phyloP scores from a whole-genome alignment of 768 basidiomycete genomes.

The Russula lepida region DNA sequence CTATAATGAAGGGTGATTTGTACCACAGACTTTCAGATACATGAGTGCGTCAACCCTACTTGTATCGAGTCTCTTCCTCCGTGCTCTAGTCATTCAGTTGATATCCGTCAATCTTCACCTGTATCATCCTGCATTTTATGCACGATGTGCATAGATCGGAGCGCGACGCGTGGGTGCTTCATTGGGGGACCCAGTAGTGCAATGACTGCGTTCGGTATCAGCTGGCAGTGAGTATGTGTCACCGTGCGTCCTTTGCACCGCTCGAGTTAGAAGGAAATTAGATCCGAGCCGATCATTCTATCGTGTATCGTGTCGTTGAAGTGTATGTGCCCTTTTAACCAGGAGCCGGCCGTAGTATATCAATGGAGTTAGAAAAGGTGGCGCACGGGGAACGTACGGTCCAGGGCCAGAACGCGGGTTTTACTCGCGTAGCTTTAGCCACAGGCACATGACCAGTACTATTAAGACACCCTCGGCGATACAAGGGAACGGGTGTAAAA shows the following conservation, averaged over 20 bases:
- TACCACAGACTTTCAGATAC: too few species aligned
- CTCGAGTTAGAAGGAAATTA: conserved; percentile 21
- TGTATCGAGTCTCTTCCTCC: not conserved
- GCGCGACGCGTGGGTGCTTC: conserved; percentile 34
- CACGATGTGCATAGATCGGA: conserved; percentile 35
- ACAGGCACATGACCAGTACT: not conserved
- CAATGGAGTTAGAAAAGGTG: not conserved
- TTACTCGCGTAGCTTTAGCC: not conserved
- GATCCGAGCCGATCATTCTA: conserved; percentile 65
- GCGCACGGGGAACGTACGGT: not conserved
- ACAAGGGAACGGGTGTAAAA: not conserved
- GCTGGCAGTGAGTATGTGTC: conserved; percentile 54
- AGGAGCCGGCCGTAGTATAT: not conserved
- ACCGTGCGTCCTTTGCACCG: conserved; percentile 35
- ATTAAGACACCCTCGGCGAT: not conserved
- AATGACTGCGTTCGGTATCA: conserved; percentile 49
- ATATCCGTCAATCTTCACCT: conserved; percentile 26
- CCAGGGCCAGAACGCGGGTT: not conserved
- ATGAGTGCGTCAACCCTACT: conserved; percentile 25
- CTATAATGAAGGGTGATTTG: too few species aligned
- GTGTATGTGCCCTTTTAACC: conserved; percentile 61
- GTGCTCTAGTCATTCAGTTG: conserved; percentile 9
- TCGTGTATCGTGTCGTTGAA: conserved; percentile 48
- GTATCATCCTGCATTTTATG: conserved; percentile 34
- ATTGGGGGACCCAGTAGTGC: conserved; percentile 37